Evolutionary conservation across 345 rosid genomes (phyloP).

Genomic region (Laguncularia racemosa): DNA sequence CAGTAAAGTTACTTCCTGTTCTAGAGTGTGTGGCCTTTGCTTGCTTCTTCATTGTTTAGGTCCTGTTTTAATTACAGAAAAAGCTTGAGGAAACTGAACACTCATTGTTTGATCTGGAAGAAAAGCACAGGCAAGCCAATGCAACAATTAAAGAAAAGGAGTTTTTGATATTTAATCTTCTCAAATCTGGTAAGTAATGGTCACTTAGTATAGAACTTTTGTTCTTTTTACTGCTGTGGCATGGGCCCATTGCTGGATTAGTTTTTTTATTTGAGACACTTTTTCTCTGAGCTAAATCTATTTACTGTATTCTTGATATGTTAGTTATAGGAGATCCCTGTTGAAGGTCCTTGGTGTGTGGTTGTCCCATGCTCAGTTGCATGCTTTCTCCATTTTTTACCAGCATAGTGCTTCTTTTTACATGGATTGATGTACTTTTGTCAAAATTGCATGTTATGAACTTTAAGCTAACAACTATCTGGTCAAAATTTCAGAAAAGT

Average conservation of each 20-base stretch:
- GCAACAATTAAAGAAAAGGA: conserved; percentile 88
- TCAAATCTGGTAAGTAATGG: conserved; percentile 60
- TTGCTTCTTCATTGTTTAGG: conserved; percentile 1
- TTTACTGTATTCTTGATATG: not conserved
- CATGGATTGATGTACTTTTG: not conserved
- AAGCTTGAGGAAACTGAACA: conserved; percentile 85
- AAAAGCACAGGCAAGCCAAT: conserved; percentile 88
- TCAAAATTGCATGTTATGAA: not conserved
- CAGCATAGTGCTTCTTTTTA: too few relatives aligned
- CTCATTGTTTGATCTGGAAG: conserved; percentile 80
- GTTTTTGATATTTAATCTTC: conserved; percentile 77
- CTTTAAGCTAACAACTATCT: not conserved
- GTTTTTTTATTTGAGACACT: too few relatives aligned
- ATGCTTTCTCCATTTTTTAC: too few relatives aligned
- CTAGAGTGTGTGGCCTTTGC: not conserved
- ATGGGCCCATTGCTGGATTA: too few relatives aligned
- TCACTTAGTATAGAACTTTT: not conserved
- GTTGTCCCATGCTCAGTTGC: too few relatives aligned
- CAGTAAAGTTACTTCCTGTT: too few relatives aligned
- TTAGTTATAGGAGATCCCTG: too few relatives aligned
- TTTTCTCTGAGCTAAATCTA: too few relatives aligned
- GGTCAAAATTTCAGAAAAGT: conserved; percentile 45
- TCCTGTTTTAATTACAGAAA: conserved; percentile 38
- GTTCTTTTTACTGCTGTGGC: too few relatives aligned
- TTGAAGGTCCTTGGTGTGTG: too few relatives aligned